Evolutionary conservation across 441 rosid species (phyloP), one percentile per base, ranked within the genome.

Genomic region (Adansonia madagascariensis): DNA sequence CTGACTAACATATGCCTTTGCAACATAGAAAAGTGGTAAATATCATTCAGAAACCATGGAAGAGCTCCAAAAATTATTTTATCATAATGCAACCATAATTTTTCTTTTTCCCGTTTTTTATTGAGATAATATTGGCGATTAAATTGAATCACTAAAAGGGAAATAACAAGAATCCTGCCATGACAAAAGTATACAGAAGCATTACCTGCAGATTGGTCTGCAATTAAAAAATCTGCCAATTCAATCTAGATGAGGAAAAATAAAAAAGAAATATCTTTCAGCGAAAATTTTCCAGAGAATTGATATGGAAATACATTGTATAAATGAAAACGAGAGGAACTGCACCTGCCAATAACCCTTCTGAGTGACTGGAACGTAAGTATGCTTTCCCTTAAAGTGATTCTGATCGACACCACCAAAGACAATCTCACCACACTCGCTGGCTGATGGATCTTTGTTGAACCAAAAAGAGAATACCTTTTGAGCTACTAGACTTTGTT

Each of bases 341-440:
- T 74, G 55, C 20, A 86, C 88, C 89, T 84, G 94, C 94, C 94
- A 90, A 72, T 90, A 88, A 82, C 92, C 92, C 77, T 82, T 87
- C 79, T 22, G 90, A 24, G 91, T 82, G 18, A 90, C 92, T 0
- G 94, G 92, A 63, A 88, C 94, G 79, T 82, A 90, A 55, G 89
- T 90, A 76, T 90, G 94, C 63, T 87, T 81, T 56, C 94, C 94
- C 84, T 78, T 86, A 66, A 82, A 87, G 55, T 87, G 92, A 68
- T 83, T 84, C 12, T 85, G 75, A 55, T 87, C 91, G 3, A 87
- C 73, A 63, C 94, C 94, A 14, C 94, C 94, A 55, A 90, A 87
- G 22, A 90, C 88, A 78, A 90, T 79, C 78, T 90, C 89, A 78
- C 94, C 94, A 31, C 94, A 92, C 72, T 86, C 84, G 64, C 60